Evolutionary conservation across 306 rosid genomes (phyloP), one percentile per base, ranked within the genome.

Genomic region (Casuarina glauca): DNA sequence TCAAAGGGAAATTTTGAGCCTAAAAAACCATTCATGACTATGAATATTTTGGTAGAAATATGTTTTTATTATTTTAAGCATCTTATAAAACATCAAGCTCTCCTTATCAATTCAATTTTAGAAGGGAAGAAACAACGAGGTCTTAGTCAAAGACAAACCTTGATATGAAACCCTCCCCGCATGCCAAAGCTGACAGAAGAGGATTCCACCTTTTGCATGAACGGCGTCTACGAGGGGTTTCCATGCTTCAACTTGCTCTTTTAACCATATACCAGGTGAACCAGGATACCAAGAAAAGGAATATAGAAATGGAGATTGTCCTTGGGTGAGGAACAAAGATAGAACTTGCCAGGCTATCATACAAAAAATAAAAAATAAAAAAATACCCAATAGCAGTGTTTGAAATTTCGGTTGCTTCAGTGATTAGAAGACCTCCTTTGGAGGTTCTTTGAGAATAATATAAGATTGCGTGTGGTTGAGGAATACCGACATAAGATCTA

Each of bases 131-230:
- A 26, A 26, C 32, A 26, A 26, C 32, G 32, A 26, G 32, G 32
- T 26, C 32, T 26, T 26, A 26, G 32, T 26, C 32, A 61, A 26
- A 26, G 35, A 70, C 68, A 19, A 43, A 83, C 89, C 79, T 16
- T 35, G 2, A 75, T 78, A 63, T 15, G 95, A 88, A 78, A 69
- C 84, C 82, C 86, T 83, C 20, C 96, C 93, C 1, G 38, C 81
- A 9, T 90, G 96, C 90, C 78, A 74, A 86, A 90, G 83, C 52
- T 90, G 92, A 80, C 89, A 88, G 38, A 90, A 88, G 77, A 90
- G 83, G 0, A 82, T 1, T 6, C 81, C 89, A 1, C 89, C 91
- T 79, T 90, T 78, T 45, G 88, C 88, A 74, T 90, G 95, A 72
- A 88, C 91, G 13, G 91, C 92, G 32, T 82, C 80, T 0, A 88